Conservation (phyloP, 148 eudicot genomes). For the Rhododendron griersonianum region DNA sequence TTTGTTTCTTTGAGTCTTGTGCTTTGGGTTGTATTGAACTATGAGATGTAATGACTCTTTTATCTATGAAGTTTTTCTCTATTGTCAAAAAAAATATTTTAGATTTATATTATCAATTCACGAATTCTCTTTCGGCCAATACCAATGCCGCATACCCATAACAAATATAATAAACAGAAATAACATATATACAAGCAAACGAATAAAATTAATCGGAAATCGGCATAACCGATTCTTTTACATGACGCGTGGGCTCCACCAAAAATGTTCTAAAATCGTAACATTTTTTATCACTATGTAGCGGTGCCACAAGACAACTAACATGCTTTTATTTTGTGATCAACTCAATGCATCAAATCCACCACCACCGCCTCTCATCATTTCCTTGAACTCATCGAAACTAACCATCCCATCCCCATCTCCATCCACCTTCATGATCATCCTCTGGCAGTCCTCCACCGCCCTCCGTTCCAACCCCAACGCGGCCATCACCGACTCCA, state of each 20-base stretch:
- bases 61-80: too few species aligned
- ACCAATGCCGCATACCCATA: neutral
- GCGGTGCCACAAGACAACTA: neutral
- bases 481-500: conserved; percentile 45
- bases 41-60: too few species aligned
- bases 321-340: neutral
- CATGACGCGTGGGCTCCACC: too few species aligned
- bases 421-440: conserved; percentile 73
- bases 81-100: too few species aligned
- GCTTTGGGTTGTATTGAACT: too few species aligned
- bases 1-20: too few species aligned
- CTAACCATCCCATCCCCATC: conserved; percentile 82
- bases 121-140: too few species aligned
- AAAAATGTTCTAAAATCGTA: neutral
- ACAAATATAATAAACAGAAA: neutral
- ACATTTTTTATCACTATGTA: neutral
- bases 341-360: conserved; percentile 29
- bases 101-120: too few species aligned
- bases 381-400: conserved; percentile 66
- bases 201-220: neutral
- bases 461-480: conserved; percentile 50
- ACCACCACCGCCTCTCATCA: conserved; percentile 65
- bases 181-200: neutral
- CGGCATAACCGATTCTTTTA: neutral
- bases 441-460: conserved; percentile 59